Base-by-base conservation (phyloP, 1,139 yeast species). In the Taphrina betulina region DNA sequence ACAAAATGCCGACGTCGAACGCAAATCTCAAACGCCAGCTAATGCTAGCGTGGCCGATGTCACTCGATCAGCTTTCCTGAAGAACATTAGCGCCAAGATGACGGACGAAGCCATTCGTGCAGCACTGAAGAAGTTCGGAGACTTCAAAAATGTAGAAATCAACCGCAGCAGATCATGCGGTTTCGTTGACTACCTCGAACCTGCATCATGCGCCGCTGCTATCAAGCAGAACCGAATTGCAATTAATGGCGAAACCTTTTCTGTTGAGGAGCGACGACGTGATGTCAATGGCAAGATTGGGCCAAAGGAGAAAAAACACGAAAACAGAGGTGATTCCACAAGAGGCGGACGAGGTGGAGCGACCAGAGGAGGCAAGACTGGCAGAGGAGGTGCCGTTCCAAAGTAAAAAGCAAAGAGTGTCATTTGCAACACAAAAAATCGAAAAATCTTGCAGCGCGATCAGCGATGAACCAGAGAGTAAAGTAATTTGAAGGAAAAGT, bases 131-230 rank as follows among this genome's bases (percentile, higher is more conserved):
- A 60, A 61, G 35, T 66, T 70, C 48, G 75, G 75, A 38, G 61
- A 61, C 7, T 61, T 71, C 55, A 66, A 69, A 41, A 71, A 70
- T 57, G 67, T 70, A 58, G 73, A 71, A 57, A 65, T 69, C 42
- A 68, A 68, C 50, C 64, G 69, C 53, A 58, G 59, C 23, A 67
- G 66, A 57, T 63, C 66, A 59, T 66, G 73, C 48, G 73, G 72
- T 8, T 71, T 70, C 61, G 73, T 71, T n/a, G 75, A 71, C 57
- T 71, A 67, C 57, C 60, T 66, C 38, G 72, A 69, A 59, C 68
- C 66, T 14, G 63, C 62, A 10, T 63, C 70, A 23, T 63, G 69
- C 37, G 65, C 65, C 58, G 62, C 65, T 22, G 73, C 73, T 2
- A 61, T 70, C 42, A 66, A 54, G 37, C 29, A 43, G 3, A 28